Percentiles rank a stretch among this genome's conserved stretches.
phyloP scores from a whole-genome alignment of 2,329 filamentous ascomycete species.

The Colletotrichum sp. region DNA sequence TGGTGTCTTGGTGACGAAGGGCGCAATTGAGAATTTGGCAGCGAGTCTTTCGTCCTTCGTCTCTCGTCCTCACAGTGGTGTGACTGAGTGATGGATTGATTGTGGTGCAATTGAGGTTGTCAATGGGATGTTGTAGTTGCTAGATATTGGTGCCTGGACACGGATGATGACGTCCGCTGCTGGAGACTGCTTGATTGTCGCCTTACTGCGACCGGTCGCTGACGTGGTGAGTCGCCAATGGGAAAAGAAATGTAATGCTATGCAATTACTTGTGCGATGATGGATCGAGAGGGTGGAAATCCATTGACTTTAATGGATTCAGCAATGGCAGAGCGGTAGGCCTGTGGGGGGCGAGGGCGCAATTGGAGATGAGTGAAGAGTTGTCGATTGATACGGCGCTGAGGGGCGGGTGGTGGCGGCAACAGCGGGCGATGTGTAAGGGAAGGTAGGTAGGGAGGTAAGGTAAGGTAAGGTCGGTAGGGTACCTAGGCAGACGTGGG shows the following conservation, averaged over 20 bases:
- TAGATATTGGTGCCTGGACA: background rate
- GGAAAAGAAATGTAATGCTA: background rate
- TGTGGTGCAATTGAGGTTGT: background rate
- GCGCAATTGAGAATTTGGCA: background rate
- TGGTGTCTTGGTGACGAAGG: background rate
- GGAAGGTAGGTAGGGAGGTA: background rate
- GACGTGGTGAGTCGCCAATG: conserved; percentile 1
- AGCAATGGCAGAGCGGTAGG: background rate
- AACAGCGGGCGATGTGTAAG: background rate
- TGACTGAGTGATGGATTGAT: background rate
- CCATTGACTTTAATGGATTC: conserved; percentile 2
- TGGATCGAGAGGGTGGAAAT: background rate
- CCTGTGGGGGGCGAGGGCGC: background rate
- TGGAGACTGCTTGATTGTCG: background rate
- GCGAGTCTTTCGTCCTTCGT: background rate
- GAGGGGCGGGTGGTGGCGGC: background rate
- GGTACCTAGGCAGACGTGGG: background rate
- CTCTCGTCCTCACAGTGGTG: background rate
- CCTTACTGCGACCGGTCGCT: conserved; percentile 4
- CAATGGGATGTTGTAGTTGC: conserved; percentile 1
- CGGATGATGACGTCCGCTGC: conserved; percentile 12
- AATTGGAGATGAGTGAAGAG: background rate
- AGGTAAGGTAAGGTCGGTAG: background rate
- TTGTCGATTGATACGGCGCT: background rate
- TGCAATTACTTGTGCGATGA: background rate